These are phyloP conservation scores for Boletus subparvulus DNA, from an alignment of 768 basidiomycete genomes.

Conservation along the genomic window DNA sequence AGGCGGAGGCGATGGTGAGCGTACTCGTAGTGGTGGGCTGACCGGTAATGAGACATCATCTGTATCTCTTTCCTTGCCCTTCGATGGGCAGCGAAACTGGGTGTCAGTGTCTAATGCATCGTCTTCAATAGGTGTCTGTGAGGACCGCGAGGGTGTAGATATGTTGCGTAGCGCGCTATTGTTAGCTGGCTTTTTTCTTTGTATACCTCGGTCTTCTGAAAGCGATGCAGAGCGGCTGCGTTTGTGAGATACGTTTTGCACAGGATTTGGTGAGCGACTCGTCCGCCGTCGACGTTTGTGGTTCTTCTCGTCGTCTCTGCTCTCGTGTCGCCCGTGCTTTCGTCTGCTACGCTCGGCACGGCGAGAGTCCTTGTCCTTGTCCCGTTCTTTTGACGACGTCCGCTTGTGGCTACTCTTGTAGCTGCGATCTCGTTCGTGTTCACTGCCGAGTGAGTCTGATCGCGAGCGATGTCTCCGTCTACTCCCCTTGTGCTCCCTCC, in stretches of 20 bases:
- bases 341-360: slow-evolving; percentile 19
- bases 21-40: slow-evolving; percentile 26
- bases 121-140: slow-evolving; percentile 28
- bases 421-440: slow-evolving; percentile 20
- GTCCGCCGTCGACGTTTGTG: slow-evolving; percentile 22
- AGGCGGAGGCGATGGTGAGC: slow-evolving; percentile 31
- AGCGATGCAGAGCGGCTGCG: slow-evolving; percentile 14
- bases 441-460: slow-evolving; percentile 28
- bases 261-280: slow-evolving; percentile 18
- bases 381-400: slow-evolving; percentile 16
- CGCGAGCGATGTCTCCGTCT: slow-evolving; percentile 30
- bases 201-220: slow-evolving; percentile 10
- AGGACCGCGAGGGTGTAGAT: slow-evolving; percentile 30
- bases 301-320: slow-evolving; percentile 14
- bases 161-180: slow-evolving; percentile 7
- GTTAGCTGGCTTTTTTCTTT: slow-evolving; percentile 1
- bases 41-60: slow-evolving; percentile 3
- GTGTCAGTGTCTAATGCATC: slow-evolving; percentile 5
- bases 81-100: slow-evolving; percentile 9
- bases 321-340: slow-evolving; percentile 29
- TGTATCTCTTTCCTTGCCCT: slow-evolving; percentile 21
- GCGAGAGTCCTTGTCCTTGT: slow-evolving; percentile 11
- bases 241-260: slow-evolving; percentile 11
- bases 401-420: slow-evolving; percentile 23
- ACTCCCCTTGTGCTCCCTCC: slow-evolving; percentile 23